Evolutionary conservation across 2,329 filamentous ascomycete species (phyloP).

Genomic region (Penicillium sp.): DNA sequence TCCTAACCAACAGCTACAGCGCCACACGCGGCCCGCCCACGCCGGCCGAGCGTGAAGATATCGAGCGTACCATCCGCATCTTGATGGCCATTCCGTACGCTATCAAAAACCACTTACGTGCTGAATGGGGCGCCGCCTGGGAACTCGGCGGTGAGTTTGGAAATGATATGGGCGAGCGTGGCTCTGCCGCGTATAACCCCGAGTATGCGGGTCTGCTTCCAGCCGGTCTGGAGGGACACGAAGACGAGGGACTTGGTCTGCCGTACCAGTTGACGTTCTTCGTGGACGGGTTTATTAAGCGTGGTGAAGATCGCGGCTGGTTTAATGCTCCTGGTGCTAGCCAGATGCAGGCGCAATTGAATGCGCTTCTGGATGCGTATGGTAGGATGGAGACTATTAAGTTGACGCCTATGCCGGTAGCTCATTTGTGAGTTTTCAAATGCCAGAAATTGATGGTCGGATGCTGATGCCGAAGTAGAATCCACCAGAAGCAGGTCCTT

Average conservation of each 20-base stretch:
- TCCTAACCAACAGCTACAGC: conserved; percentile 47
- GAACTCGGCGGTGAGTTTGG: conserved; percentile 24
- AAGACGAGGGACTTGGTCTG: conserved; percentile 55
- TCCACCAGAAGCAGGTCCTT: conserved; percentile 61
- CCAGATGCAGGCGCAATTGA: conserved; percentile 55
- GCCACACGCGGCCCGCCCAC: conserved; percentile 28
- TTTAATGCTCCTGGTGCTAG: conserved; percentile 56
- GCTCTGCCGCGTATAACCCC: conserved; percentile 33
- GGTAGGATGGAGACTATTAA: conserved; percentile 62
- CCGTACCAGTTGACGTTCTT: conserved; percentile 58
- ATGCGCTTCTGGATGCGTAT: conserved; percentile 54
- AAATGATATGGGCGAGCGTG: conserved; percentile 29
- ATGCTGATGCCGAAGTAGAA: conserved; percentile 35
- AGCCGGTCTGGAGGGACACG: conserved; percentile 48
- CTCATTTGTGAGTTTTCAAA: conserved; percentile 46
- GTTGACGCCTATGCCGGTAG: conserved; percentile 59
- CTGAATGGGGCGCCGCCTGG: conserved; percentile 54
- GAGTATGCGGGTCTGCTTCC: conserved; percentile 52
- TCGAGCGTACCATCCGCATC: conserved; percentile 55
- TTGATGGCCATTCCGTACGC: conserved; percentile 59
- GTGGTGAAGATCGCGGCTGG: conserved; percentile 53
- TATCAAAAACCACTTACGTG: conserved; percentile 59
- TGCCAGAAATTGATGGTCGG: no score
- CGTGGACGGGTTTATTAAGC: conserved; percentile 56
- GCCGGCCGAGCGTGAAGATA: conserved; percentile 49